Base-by-base conservation (phyloP, 164 flowering plant species). In the Vitis riparia region DNA sequence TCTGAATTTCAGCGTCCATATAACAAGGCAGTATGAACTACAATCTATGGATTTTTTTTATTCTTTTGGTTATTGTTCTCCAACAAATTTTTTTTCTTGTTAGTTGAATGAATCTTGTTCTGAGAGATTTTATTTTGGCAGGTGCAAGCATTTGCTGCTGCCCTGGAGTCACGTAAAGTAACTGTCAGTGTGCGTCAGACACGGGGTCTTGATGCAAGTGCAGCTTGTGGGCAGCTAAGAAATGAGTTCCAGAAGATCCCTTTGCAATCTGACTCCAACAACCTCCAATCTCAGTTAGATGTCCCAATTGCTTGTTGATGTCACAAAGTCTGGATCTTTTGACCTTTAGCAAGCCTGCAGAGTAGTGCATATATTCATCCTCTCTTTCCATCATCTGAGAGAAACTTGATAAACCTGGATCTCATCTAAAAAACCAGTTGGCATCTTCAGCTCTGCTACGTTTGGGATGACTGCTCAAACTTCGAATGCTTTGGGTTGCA, bases 161-260 rank as follows among this genome's bases (percentile, higher is more conserved):
- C 94, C 48, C 74, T 95, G 14, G 98, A 95, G 69, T 84, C 97
- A n/a, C 86, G 81, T 59, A 91, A 87, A 76, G 72, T 95, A 68
- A 91, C 99, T 11, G 85, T 76, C 13, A 93, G 97, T 58, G 66
- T 88, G 56, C 89, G 99, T 11, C 96, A 90, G 75, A 93, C 99
- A 49, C 87, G 99, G 30, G 98, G 98, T 29, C 85, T 91, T 37
- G 99, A 95, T 79, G 99, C 97, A 29, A 88, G 87, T 83, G 98
- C 99, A 23, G 98, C 99, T 62, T 95, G 99, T 78, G 99, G 99
- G 53, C 99, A 95, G 81, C 88, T 95, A 27, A 83, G 97, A 70
- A 95, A 95, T 67, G 78, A 93, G 69, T 90, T 87, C 78, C 98
- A 93, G 78, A 93, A 91, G 82, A 84, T 59, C 59, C 99, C 99